Conservation (phyloP, 176 grass and related monocot genomes). For the Oryza meyeriana region DNA sequence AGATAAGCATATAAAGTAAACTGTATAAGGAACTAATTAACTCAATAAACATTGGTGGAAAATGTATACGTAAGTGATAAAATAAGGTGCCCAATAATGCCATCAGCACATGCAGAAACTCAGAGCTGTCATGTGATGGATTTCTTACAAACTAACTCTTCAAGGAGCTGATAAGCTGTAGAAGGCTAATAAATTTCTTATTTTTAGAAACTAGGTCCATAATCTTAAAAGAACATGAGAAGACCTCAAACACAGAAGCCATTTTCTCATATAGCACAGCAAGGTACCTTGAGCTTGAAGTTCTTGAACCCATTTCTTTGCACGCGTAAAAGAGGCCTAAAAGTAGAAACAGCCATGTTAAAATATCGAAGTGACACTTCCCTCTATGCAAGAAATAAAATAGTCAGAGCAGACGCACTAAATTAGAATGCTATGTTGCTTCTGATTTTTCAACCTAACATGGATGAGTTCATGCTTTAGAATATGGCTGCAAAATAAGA, state of each 20-base stretch:
- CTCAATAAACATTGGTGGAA: background rate
- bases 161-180: background rate
- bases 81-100: background rate
- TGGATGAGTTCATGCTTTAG: background rate
- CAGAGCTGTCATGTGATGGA: background rate
- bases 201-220: background rate
- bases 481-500: conserved; percentile 4
- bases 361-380: background rate
- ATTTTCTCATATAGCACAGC: conserved; percentile 16
- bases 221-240: background rate
- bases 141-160: conserved; percentile 10
- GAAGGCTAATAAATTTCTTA: background rate
- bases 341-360: conserved; percentile 2
- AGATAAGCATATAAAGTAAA: background rate
- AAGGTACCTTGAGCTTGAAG: conserved; percentile 86
- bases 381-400: background rate
- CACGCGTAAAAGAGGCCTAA: conserved; percentile 82
- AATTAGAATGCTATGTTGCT: conserved; percentile 14
- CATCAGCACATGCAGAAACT: conserved; percentile 9
- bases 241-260: background rate
- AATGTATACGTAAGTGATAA: background rate
- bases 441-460: conserved; percentile 22
- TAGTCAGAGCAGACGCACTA: background rate
- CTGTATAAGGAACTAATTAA: background rate
- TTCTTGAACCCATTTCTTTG: conserved; percentile 97